Conservation (phyloP, 805 yeast genomes). For the Hanseniaspora mollemarum region DNA sequence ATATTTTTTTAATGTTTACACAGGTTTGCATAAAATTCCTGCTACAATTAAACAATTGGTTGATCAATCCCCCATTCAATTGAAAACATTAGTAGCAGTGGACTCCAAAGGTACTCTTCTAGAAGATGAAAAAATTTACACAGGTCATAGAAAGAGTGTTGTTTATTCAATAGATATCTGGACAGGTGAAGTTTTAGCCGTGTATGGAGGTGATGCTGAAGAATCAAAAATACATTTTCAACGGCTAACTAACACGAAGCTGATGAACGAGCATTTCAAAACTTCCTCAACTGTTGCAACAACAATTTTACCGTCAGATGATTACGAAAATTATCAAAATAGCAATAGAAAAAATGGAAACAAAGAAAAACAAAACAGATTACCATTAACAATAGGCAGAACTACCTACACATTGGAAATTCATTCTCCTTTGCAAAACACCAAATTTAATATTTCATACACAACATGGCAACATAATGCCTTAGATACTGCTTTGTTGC, state of each 20-base stretch:
- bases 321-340: conserved; percentile 17
- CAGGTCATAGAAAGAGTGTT: conserved; percentile 70
- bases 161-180: conserved; percentile 60
- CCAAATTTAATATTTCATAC: conserved; percentile 77
- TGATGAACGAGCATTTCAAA: background rate
- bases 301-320: conserved; percentile 12
- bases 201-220: conserved; percentile 48
- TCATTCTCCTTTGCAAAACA: conserved; percentile 50
- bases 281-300: conserved; percentile 2
- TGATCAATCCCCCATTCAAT: conserved; percentile 71
- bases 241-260: conserved; percentile 16
- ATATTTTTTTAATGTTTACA: conserved; percentile 61
- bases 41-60: conserved; percentile 68
- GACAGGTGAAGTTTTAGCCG: conserved; percentile 61
- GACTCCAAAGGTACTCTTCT: conserved; percentile 32
- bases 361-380: conserved; percentile 23
- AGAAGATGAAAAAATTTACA: conserved; percentile 67
- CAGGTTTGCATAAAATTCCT: conserved; percentile 73
- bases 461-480: conserved; percentile 89
- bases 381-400: conserved; percentile 51
- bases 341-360: conserved; percentile 12
- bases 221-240: conserved; percentile 22
- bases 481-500: conserved; percentile 46
- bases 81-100: conserved; percentile 35
- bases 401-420: conserved; percentile 64